Evolutionary conservation across 805 yeast genomes (phyloP), one percentile per base, ranked within the genome.

Genomic region (Candida insectorum): DNA sequence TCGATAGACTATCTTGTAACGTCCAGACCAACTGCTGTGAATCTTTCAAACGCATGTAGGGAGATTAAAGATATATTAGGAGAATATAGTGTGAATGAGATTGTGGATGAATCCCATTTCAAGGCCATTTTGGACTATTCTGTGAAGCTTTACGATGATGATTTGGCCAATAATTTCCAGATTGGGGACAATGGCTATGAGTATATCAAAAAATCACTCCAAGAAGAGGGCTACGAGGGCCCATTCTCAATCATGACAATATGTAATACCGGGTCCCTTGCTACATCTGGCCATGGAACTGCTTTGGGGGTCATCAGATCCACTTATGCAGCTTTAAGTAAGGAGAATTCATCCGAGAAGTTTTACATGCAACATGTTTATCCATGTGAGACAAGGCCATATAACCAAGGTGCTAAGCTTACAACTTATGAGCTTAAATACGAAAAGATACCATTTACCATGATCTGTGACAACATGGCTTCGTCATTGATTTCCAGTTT

Each of bases 241-340:
- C 81, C 81, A 4, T 80, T 88, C 52, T 76, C 94, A 1, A 89
- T 87, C 3, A 61, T 93, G 53, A 91, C 97, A 1, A 85, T 93
- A 36, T 91, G 98, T 60, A 91, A 91, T 60, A 91, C 98, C 1
- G 98, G 98, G 0, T 86, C 97, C 0, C 67, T 91, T 39, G 98
- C 98, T 1, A 91, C 98, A 1, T 86, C 97, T 4, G 97, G 97
- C 2, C 91, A 88, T 54, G 98, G 98, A 19, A 91, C 98, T 4
- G 97, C 97, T 0, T 69, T 91, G 19, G 97, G 98, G 10, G 85
- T 93, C 16, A 78, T 91, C 24, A 75, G 97, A 45, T 77, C 95
- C 0, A 65, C 85, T 2, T 48, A 41, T 74, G 71, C 72, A 51
- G 54, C 33, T 59, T 67, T 65, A 40, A 56, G 76, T 1, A 40